Base-by-base conservation (phyloP, 2,329 filamentous ascomycete genomes). In the Paecilomyces sp. region DNA sequence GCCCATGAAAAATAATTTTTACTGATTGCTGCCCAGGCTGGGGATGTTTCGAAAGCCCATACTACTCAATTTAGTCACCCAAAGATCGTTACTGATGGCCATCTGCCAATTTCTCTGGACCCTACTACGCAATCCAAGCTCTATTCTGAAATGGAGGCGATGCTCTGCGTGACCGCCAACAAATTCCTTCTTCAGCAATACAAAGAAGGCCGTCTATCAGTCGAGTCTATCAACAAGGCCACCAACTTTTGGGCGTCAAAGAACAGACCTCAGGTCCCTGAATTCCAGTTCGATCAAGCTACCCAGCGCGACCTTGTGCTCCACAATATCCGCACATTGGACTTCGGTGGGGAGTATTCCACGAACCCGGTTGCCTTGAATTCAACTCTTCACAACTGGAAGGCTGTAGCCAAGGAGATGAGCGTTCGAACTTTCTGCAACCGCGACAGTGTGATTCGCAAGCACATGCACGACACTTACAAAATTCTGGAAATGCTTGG, bases 281-380 rank as follows among this genome's bases (percentile, higher is more conserved):
- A 83, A 60, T 83, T 83, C 65, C 76, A 78, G 62, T 83, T 81
- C 63, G 80, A 83, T 65, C 78, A 82, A 66, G 67, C 68, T 22
- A 82, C 79, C 8, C 81, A 84, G 64, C 74, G 75, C 11, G 74
- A 79, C 22, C 67, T 84, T 4, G 76, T 83, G 58, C 63, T 73
- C 11, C 68, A 72, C 54, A 82, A 83, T 62, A 69, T 80, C 55
- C 69, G 75, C 15, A 75, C 68, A 6, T 71, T 83, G 61, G 67
- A 71, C 7, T 83, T 84, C 64, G 72, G 77, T 55, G 79, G 79
- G 7, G 70, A 74, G 15, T 70, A 70, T 54, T 71, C 76, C 22
- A 70, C 71, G 5, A 75, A 80, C 56, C 65, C 66, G 2, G 67
- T 76, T 60, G 70, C 66, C 61, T 71, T 76, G 62, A 70, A 75